Conservation (phyloP, 2,329 filamentous ascomycete genomes). For the Penicillium sp. region DNA sequence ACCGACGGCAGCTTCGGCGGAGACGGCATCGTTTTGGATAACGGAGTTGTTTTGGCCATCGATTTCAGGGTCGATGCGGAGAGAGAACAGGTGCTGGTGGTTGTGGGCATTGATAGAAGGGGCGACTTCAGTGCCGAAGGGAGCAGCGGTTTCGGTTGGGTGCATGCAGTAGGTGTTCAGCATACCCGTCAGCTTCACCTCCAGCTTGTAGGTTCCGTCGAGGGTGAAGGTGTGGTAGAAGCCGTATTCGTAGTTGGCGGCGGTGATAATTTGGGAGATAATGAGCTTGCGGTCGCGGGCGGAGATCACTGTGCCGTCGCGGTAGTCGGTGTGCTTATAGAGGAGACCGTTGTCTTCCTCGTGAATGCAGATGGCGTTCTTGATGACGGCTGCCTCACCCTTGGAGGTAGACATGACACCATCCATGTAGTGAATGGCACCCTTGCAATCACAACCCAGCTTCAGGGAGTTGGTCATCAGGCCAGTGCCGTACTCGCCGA, state of each 20-base stretch:
- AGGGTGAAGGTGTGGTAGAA: constrained; percentile 84
- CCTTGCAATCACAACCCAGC: constrained; percentile 33
- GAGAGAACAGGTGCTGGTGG: constrained; percentile 89
- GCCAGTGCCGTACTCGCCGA: constrained; percentile 30
- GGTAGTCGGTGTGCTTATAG: constrained; percentile 83
- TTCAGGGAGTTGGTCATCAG: constrained; percentile 33
- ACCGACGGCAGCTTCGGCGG: constrained; percentile 58
- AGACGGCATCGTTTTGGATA: constrained; percentile 47
- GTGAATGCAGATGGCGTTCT: constrained; percentile 33
- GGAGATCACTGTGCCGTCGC: constrained; percentile 79
- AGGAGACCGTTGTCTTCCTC: constrained; percentile 34
- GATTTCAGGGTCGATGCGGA: constrained; percentile 80
- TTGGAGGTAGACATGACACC: constrained; percentile 25
- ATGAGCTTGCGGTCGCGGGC: constrained; percentile 82
- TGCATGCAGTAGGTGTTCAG: constrained; percentile 84
- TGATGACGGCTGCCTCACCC: constrained; percentile 26
- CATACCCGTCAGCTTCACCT: constrained; percentile 87
- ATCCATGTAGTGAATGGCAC: constrained; percentile 33
- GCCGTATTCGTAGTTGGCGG: constrained; percentile 91
- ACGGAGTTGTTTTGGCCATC: constrained; percentile 81
- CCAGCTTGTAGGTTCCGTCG: constrained; percentile 84
- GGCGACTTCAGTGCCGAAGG: constrained; percentile 87
- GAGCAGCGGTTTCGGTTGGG: constrained; percentile 72
- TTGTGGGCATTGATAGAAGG: constrained; percentile 88
- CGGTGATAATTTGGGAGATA: constrained; percentile 87